These are phyloP conservation scores for Hymenoscyphus occultus DNA, from an alignment of 2,329 filamentous ascomycete genomes.

Conservation along the genomic window DNA sequence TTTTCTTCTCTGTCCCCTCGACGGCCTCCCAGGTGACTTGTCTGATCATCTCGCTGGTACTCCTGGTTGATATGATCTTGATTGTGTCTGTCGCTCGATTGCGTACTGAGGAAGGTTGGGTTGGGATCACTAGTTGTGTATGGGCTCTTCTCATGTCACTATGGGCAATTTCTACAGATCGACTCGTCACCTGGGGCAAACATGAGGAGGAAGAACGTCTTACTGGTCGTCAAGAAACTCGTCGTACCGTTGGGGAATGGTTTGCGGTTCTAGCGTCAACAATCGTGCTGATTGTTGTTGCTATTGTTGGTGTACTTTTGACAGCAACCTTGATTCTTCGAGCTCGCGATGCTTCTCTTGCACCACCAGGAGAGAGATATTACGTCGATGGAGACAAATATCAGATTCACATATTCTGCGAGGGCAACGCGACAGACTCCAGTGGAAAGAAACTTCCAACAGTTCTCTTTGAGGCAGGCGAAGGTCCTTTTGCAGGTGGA, in stretches of 20 bases:
- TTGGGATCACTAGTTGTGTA: slow-evolving; percentile 79
- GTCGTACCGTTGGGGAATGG: slow-evolving; percentile 82
- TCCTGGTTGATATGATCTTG: slow-evolving; percentile 74
- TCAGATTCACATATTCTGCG: slow-evolving; percentile 79
- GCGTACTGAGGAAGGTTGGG: slow-evolving; percentile 83
- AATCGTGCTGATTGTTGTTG: slow-evolving; percentile 66
- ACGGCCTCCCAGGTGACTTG: slow-evolving; percentile 73
- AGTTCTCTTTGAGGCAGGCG: slow-evolving; percentile 80
- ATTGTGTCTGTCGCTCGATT: slow-evolving; percentile 72
- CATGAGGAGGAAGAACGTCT: slow-evolving; percentile 87
- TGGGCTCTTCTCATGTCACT: slow-evolving; percentile 78
- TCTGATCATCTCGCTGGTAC: slow-evolving; percentile 61
- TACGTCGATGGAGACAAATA: slow-evolving; percentile 84
- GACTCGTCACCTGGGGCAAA: slow-evolving; percentile 88
- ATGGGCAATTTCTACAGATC: slow-evolving; percentile 77
- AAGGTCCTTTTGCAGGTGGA: slow-evolving; percentile 72
- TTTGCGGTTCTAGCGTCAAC: slow-evolving; percentile 73
- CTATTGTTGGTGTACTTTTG: slow-evolving; percentile 67
- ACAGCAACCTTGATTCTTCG: slow-evolving; percentile 78
- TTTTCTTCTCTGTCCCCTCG: slow-evolving; percentile 88
- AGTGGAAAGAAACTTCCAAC: slow-evolving; percentile 65
- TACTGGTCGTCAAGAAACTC: slow-evolving; percentile 82
- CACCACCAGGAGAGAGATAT: slow-evolving; percentile 70
- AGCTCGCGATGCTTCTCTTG: slow-evolving; percentile 71
- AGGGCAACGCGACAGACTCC: slow-evolving; percentile 64